Evolutionary conservation across 306 rosid genomes (phyloP), one percentile per base, ranked within the genome.

Genomic region (Boehmeria nivea): DNA sequence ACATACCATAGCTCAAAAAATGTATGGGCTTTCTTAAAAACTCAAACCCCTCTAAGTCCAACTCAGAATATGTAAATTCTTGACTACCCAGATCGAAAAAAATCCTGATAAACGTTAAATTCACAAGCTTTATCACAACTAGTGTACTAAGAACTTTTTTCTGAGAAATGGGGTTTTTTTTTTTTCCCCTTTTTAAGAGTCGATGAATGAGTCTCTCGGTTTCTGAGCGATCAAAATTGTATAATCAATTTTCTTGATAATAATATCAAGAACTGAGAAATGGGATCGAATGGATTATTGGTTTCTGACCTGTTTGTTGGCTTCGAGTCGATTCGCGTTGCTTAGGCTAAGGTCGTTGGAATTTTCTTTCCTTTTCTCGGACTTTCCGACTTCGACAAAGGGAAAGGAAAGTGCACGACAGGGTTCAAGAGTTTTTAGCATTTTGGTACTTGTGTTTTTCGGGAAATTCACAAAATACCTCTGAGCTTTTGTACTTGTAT

Each of bases 281-380:
- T n/a, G 63, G 51, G 24, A 21, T 51, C 65, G 59, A 48, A 59
- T 18, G n/a, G 47, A 49, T 18, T 50, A 9, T 18, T 33, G 28
- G 59, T 52, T 67, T 33, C 64, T 81, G 46, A 74, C 80, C 76
- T 65, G 25, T 48, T 14, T 10, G 36, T 0, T n/a, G 60, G 62
- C 40, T 61, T 49, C 71, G 23, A 65, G 71, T 67, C 53, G 68
- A 60, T 67, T 82, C 67, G 60, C 45, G 54, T 61, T 60, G 52
- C 11, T 79, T 59, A 33, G 37, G 31, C 18, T 46, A 12, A 8
- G 0, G 14, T 59, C 60, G 12, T 50, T 22, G 17, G 51, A 64
- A 4, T 31, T 2, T 6, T 31, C 36, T 31, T 31, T 6, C 9
- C 8, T 46, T 43, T 63, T 52, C 56, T 57, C 63, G 25, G 83